phyloP scores from a whole-genome alignment of 805 yeast genomes.

The Alloascoidea africana region DNA sequence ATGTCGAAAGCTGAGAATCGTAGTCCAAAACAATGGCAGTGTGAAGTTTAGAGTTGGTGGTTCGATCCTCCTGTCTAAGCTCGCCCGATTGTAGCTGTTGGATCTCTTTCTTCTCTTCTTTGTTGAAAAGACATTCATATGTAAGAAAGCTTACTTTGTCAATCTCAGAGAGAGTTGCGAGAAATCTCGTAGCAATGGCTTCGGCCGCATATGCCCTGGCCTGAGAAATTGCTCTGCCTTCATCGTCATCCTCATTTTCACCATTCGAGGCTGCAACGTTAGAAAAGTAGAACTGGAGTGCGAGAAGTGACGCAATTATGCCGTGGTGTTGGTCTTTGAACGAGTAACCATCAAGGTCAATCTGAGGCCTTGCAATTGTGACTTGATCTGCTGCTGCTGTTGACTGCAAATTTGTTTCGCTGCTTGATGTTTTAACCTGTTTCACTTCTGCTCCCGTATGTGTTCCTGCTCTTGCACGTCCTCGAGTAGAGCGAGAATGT shows the following conservation, averaged over 20 bases:
- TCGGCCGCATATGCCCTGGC: constrained; percentile 17
- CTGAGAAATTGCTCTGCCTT: constrained; percentile 12
- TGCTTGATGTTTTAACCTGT: no score
- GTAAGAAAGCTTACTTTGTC: constrained; percentile 9
- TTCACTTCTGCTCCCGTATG: no score
- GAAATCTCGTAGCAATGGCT: constrained; percentile 13
- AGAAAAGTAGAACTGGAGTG: neutral
- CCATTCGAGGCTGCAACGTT: neutral
- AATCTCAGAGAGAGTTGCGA: constrained; percentile 11
- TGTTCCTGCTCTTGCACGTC: no score
- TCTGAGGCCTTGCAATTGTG: no score
- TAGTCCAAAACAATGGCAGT: constrained; percentile 5
- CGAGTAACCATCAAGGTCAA: no score
- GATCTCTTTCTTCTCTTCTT: constrained; percentile 1
- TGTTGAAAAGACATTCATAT: constrained; percentile 5
- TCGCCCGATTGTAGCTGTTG: constrained; percentile 1
- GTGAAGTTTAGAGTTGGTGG: constrained; percentile 4
- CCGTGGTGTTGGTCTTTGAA: neutral
- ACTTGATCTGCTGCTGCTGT: no score
- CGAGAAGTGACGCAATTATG: neutral
- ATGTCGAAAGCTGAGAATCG: constrained; percentile 5
- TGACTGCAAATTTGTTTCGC: no score
- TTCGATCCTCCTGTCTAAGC: constrained; percentile 2
- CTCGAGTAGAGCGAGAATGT: no score
- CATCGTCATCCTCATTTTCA: constrained; percentile 9